phyloP scores from a whole-genome alignment of 2,329 filamentous ascomycete genomes.

The Fusarium anguioides region DNA sequence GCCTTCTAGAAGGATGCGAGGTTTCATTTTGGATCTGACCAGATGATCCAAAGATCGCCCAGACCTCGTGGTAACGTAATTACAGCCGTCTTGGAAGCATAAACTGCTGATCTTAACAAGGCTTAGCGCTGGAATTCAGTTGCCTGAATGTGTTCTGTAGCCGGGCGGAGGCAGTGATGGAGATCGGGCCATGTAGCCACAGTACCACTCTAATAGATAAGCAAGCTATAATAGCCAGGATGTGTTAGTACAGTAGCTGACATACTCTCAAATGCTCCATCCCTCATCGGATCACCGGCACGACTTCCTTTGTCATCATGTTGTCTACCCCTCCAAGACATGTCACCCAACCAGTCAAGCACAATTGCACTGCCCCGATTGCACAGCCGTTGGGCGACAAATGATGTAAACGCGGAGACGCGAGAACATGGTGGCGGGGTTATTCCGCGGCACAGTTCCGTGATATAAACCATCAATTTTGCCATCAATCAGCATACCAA shows the following conservation, averaged over 20 bases:
- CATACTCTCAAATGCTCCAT: no score
- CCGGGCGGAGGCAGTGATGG: slow-evolving; percentile 10
- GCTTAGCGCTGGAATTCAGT: neutral
- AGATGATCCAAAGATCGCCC: neutral
- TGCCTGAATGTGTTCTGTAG: neutral
- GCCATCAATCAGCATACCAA: neutral
- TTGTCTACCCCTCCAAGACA: neutral
- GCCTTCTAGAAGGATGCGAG: neutral
- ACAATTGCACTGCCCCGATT: slow-evolving; percentile 10
- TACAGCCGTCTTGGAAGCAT: neutral
- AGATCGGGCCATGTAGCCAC: neutral
- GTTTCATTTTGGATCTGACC: neutral
- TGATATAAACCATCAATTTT: slow-evolving; percentile 16
- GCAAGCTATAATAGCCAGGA: no score
- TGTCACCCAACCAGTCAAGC: neutral
- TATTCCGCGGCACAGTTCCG: neutral
- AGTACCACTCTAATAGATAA: neutral
- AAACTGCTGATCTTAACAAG: neutral
- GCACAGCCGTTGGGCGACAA: neutral
- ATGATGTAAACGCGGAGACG: neutral
- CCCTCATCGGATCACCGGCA: slow-evolving; percentile 20
- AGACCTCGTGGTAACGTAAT: neutral
- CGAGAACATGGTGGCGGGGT: no score
- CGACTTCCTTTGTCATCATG: neutral
- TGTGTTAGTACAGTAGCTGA: neutral